A percentile compares a stretch with the other conserved stretches of the same genome.
Evolutionary conservation across 805 yeast species (phyloP).

Genomic region (Wickerhamiella occidentalis): DNA sequence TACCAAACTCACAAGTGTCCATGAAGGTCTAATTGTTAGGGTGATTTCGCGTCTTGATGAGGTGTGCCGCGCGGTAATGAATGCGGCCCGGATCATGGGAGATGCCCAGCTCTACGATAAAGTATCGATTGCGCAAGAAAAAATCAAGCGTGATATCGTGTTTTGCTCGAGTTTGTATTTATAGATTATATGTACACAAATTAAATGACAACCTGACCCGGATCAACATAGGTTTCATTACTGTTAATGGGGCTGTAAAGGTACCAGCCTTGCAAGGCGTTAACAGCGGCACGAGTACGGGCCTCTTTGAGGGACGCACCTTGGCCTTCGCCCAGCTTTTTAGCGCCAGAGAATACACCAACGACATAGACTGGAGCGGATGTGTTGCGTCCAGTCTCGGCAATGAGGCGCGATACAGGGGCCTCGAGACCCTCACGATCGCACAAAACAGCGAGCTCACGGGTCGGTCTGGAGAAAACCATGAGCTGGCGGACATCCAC

Average conservation of each 20-base stretch:
- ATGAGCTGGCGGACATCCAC: constrained; percentile 63
- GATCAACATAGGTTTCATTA: constrained; percentile 21
- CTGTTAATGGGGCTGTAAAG: constrained; percentile 64
- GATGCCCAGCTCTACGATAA: constrained; percentile 80
- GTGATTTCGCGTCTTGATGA: constrained; percentile 92
- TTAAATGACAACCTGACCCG: constrained; percentile 22
- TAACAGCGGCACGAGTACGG: constrained; percentile 80
- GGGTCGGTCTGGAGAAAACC: constrained; percentile 71
- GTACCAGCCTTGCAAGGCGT: constrained; percentile 84
- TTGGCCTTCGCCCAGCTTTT: constrained; percentile 84
- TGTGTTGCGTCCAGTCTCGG: constrained; percentile 87
- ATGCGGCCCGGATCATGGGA: constrained; percentile 89
- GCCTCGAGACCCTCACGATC: constrained; percentile 58
- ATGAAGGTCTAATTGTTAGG: constrained; percentile 93
- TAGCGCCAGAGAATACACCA: constrained; percentile 76
- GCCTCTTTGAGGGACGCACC: constrained; percentile 88
- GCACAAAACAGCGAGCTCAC: constrained; percentile 68
- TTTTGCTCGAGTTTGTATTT: constrained; percentile 91
- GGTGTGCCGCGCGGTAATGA: constrained; percentile 85
- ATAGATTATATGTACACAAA: constrained; percentile 26
- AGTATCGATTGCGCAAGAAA: constrained; percentile 86
- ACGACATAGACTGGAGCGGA: constrained; percentile 77
- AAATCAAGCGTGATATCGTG: constrained; percentile 90
- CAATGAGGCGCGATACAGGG: constrained; percentile 71
- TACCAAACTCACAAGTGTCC: constrained; percentile 77